Evolutionary conservation across 768 basidiomycete species (phyloP).

Genomic region (Termitomyces eurrhizus): DNA sequence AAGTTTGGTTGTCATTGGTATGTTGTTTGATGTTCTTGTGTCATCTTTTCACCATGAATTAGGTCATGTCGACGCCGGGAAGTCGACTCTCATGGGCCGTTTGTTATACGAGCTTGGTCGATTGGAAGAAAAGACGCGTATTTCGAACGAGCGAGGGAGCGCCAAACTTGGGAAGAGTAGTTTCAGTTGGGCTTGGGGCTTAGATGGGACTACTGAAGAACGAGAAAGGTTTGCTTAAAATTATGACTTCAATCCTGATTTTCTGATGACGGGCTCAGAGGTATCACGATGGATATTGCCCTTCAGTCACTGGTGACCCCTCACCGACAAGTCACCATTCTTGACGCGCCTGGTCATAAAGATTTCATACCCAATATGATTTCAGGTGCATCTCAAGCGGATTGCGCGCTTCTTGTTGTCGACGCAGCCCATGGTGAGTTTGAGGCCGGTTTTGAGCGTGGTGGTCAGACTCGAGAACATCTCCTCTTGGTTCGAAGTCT

Average conservation of each 20-base stretch:
- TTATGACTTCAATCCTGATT: background rate
- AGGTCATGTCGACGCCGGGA: constrained; percentile 99
- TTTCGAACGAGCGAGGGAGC: constrained; percentile 86
- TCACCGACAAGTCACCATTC: constrained; percentile 79
- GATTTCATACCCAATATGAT: constrained; percentile 99
- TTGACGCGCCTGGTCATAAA: constrained; percentile 96
- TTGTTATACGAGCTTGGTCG: constrained; percentile 89
- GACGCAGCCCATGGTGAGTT: constrained; percentile 91
- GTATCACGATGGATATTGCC: constrained; percentile 98
- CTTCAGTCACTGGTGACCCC: constrained; percentile 72
- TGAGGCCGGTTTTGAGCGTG: constrained; percentile 91
- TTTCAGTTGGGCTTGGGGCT: constrained; percentile 97
- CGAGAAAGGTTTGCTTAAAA: constrained; percentile 67
- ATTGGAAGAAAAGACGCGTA: constrained; percentile 79
- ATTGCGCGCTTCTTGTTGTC: constrained; percentile 90
- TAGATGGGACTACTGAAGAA: constrained; percentile 92
- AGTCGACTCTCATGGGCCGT: constrained; percentile 96
- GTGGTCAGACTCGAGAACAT: constrained; percentile 96
- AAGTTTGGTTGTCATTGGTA: constrained; percentile 92
- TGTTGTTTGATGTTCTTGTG: constrained; percentile 11
- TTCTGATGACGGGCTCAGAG: constrained; percentile 44
- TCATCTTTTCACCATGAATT: background rate
- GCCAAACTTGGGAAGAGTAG: constrained; percentile 89
- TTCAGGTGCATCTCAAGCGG: constrained; percentile 95
- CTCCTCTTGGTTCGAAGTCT: constrained; percentile 87